Percentiles rank a stretch among this genome's conserved stretches.
phyloP scores from a whole-genome alignment of 306 rosid species.

The Dryas drummondii region DNA sequence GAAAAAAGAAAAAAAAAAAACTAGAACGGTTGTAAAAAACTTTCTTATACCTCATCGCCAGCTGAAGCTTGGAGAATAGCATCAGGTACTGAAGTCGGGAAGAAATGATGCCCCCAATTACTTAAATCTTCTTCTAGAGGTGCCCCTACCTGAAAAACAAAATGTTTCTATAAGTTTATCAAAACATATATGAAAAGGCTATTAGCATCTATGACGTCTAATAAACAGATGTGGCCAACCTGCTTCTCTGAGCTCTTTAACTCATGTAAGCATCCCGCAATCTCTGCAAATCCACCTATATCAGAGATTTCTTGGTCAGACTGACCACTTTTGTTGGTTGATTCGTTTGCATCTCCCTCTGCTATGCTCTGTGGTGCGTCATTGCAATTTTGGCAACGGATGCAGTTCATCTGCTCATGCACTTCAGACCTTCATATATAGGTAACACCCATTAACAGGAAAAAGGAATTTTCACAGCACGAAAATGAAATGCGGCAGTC shows the following conservation, averaged over 20 bases:
- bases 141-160: constrained; percentile 63
- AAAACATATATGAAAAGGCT: background rate
- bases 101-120: constrained; percentile 94
- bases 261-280: constrained; percentile 74
- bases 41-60: constrained; percentile 76
- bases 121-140: constrained; percentile 91
- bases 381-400: constrained; percentile 61
- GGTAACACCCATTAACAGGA: constrained; percentile 5
- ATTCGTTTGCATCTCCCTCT: constrained; percentile 30
- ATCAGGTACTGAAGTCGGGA: constrained; percentile 79
- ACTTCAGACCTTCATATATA: constrained; percentile 70
- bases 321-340: constrained; percentile 31
- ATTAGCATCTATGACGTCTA: constrained; percentile 27
- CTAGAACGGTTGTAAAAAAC: background rate
- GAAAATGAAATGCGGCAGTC: background rate
- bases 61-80: constrained; percentile 87
- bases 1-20: background rate
- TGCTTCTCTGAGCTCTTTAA: constrained; percentile 88
- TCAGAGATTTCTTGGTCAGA: constrained; percentile 56
- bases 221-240: constrained; percentile 44
- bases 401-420: constrained; percentile 82
- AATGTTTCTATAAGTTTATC: background rate
- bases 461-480: background rate
- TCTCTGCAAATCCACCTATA: constrained; percentile 92
- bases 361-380: constrained; percentile 36